Percentiles rank a stretch among this genome's conserved stretches.
phyloP scores from a whole-genome alignment of 306 rosid genomes.

The Casuarina glauca region DNA sequence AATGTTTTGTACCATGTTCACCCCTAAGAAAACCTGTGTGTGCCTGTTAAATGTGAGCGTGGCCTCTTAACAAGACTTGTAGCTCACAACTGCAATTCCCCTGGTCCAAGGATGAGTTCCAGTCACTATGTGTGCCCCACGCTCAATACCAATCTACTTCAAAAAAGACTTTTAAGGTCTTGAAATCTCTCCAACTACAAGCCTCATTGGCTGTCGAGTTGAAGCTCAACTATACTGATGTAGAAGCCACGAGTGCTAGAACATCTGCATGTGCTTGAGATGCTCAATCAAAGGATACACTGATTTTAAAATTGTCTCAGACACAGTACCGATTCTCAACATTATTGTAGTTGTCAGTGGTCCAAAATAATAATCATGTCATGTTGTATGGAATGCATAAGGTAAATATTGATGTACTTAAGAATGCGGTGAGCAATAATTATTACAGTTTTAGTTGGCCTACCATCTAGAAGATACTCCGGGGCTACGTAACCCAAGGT shows the following conservation, averaged over 20 bases:
- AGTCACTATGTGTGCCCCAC: background rate
- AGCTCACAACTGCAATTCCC: no score
- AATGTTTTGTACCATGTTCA: background rate
- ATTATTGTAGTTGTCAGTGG: conserved; percentile 33
- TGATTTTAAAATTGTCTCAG: conserved; percentile 24
- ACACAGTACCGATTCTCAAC: conserved; percentile 23
- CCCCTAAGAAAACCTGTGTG: no score
- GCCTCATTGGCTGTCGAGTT: conserved; percentile 20
- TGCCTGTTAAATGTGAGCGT: no score
- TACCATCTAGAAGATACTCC: conserved; percentile 95
- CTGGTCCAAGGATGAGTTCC: background rate
- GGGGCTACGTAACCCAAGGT: conserved; percentile 96
- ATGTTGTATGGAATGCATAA: conserved; percentile 37
- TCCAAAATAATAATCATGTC: conserved; percentile 33
- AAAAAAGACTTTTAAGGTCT: background rate
- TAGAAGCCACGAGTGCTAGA: conserved; percentile 21
- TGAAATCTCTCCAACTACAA: background rate
- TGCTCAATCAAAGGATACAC: conserved; percentile 23
- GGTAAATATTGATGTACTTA: conserved; percentile 18
- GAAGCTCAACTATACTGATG: conserved; percentile 32
- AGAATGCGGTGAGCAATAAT: conserved; percentile 23
- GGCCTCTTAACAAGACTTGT: no score
- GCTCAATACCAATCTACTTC: background rate
- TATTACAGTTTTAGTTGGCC: conserved; percentile 40
- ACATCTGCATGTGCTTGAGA: conserved; percentile 36